These are phyloP conservation scores for Acer negundo DNA, from an alignment of 345 rosid genomes.

Conservation along the genomic window DNA sequence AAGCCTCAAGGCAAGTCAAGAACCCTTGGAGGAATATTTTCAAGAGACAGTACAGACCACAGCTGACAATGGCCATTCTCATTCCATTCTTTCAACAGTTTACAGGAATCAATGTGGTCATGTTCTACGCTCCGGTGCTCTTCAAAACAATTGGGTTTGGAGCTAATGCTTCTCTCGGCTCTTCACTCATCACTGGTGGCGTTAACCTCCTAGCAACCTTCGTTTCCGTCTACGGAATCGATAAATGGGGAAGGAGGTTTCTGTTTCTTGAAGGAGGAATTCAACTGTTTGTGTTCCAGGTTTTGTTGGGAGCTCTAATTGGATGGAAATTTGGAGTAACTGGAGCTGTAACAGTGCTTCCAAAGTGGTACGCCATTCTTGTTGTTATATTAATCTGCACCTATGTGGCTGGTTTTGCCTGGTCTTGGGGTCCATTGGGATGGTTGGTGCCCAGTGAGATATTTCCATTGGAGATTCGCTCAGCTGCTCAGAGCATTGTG, in stretches of 20 bases:
- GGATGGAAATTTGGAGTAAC: slow-evolving; percentile 11
- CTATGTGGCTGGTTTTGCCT: neutral
- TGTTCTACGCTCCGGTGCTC: slow-evolving; percentile 54
- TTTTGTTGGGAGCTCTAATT: neutral
- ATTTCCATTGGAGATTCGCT: neutral
- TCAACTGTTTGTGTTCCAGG: slow-evolving; percentile 46
- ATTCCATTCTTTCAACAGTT: slow-evolving; percentile 53
- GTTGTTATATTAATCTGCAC: neutral
- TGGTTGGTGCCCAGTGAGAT: slow-evolving; percentile 16
- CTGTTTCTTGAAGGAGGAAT: slow-evolving; percentile 50
- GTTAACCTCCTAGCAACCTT: slow-evolving; percentile 34
- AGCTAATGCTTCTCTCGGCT: slow-evolving; percentile 35
- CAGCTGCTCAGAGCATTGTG: neutral
- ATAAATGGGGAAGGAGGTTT: slow-evolving; percentile 42
- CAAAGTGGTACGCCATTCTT: neutral
- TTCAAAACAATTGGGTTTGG: slow-evolving; percentile 55
- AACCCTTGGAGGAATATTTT: slow-evolving; percentile 33
- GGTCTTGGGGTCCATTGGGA: slow-evolving; percentile 14
- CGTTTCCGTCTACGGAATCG: slow-evolving; percentile 33
- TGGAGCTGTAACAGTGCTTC: neutral
- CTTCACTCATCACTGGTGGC: slow-evolving; percentile 39
- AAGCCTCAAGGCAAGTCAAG: slow-evolving; percentile 23
- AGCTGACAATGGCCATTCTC: slow-evolving; percentile 23
- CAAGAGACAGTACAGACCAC: slow-evolving; percentile 33
- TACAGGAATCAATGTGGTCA: slow-evolving; percentile 51